Conservation (phyloP, 345 rosid species). For the Passiflora organensis region DNA sequence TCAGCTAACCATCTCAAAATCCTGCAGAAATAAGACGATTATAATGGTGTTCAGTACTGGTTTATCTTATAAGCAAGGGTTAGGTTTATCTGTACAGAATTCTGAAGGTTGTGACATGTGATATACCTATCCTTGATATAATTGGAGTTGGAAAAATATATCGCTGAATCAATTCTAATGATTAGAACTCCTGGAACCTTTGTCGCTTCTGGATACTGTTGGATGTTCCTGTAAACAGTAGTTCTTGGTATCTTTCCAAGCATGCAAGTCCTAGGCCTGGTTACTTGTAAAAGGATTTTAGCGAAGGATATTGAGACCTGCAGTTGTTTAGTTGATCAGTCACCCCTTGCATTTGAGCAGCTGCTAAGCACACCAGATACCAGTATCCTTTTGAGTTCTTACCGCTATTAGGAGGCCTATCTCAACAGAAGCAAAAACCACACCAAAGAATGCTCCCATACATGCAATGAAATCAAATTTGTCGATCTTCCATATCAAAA, state of each 20-base stretch:
- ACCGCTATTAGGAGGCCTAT: constrained; percentile 91
- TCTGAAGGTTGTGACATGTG: no score
- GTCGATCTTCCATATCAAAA: constrained; percentile 77
- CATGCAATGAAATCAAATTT: constrained; percentile 87
- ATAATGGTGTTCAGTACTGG: neutral
- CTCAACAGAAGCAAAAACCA: constrained; percentile 69
- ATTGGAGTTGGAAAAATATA: constrained; percentile 94
- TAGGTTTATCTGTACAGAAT: no score
- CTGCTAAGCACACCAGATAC: neutral
- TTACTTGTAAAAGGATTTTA: constrained; percentile 88
- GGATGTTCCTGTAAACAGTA: constrained; percentile 70
- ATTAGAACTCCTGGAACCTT: constrained; percentile 71
- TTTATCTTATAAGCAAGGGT: no score
- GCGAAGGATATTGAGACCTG: constrained; percentile 88
- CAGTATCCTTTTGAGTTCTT: constrained; percentile 7
- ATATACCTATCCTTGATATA: constrained; percentile 78
- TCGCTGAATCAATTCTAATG: constrained; percentile 89
- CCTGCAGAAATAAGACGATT: constrained; percentile 32
- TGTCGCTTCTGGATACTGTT: constrained; percentile 82
- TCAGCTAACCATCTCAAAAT: constrained; percentile 77
- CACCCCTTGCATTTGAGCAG: neutral
- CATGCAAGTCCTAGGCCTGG: constrained; percentile 82
- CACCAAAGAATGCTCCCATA: constrained; percentile 95
- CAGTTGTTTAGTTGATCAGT: neutral
- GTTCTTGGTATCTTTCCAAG: constrained; percentile 84